Percentiles rank a stretch among this genome's conserved stretches.
Conservation (phyloP, 208 protist genomes). For the Sergeia podlipaevii region DNA sequence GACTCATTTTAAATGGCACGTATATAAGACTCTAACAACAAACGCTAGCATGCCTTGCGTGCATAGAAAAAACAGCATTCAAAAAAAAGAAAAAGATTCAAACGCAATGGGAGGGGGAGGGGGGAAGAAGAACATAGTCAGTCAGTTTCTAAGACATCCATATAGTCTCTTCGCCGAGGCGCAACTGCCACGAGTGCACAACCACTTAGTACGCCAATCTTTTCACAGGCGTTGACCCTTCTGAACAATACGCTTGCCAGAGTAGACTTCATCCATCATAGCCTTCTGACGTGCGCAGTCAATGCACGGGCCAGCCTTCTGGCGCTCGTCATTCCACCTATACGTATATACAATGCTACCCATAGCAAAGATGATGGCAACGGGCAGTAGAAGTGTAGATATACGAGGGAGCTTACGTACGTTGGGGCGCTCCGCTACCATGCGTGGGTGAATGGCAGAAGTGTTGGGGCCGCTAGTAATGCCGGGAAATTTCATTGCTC, state of each 20-base stretch:
- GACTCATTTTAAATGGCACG: no score
- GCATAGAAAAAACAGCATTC: no score
- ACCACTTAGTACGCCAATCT: background rate
- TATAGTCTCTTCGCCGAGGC: no score
- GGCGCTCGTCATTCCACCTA: constrained; percentile 61
- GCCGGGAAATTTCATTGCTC: constrained; percentile 24
- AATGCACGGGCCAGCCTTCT: constrained; percentile 63
- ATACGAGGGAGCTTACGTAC: constrained; percentile 10
- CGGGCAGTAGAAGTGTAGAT: constrained; percentile 42
- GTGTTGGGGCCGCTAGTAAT: constrained; percentile 13
- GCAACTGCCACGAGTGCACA: background rate
- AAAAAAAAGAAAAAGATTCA: no score
- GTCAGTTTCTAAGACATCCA: no score
- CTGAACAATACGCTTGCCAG: constrained; percentile 38
- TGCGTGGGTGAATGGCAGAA: constrained; percentile 18
- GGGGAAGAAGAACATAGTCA: no score
- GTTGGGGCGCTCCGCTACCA: constrained; percentile 15
- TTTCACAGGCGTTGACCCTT: constrained; percentile 53
- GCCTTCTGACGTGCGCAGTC: constrained; percentile 78
- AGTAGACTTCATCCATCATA: constrained; percentile 84
- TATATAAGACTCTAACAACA: no score
- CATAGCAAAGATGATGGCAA: constrained; percentile 51
- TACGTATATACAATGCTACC: constrained; percentile 64
- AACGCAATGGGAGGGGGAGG: no score
- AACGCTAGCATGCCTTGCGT: no score